Percentiles rank a stretch among this genome's conserved stretches.
These are phyloP conservation scores for Penicillium sp. DNA, from an alignment of 2,329 filamentous ascomycete genomes.

Conservation along the genomic window DNA sequence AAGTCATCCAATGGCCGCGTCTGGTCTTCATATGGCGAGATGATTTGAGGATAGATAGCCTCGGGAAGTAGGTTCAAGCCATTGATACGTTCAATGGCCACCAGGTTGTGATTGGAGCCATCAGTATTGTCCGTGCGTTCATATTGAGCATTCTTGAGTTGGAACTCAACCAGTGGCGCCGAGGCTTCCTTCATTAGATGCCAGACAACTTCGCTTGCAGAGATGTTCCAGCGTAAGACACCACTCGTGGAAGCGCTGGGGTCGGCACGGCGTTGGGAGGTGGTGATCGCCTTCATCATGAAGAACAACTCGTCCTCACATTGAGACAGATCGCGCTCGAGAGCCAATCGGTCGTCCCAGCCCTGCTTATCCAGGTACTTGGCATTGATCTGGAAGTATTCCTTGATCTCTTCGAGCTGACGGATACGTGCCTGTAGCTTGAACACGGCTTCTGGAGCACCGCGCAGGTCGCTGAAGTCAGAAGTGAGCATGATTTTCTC, in stretches of 20 bases:
- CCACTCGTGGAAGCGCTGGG: constrained; percentile 63
- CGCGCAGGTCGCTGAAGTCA: constrained; percentile 93
- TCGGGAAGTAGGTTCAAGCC: constrained; percentile 86
- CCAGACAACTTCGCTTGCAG: constrained; percentile 95
- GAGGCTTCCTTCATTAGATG: constrained; percentile 84
- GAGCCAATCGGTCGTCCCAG: constrained; percentile 82
- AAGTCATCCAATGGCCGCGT: constrained; percentile 58
- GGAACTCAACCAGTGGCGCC: constrained; percentile 85
- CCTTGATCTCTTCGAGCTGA: constrained; percentile 93
- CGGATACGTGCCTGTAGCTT: constrained; percentile 87
- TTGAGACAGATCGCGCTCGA: constrained; percentile 80
- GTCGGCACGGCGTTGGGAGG: constrained; percentile 78
- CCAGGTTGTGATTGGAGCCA: constrained; percentile 87
- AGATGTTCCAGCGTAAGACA: constrained; percentile 84
- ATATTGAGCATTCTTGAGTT: constrained; percentile 84
- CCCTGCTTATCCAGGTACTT: constrained; percentile 80
- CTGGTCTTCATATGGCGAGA: constrained; percentile 77
- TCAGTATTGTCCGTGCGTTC: constrained; percentile 96
- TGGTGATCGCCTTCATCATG: constrained; percentile 99
- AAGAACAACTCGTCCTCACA: constrained; percentile 99
- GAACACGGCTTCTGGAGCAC: constrained; percentile 87
- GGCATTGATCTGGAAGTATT: constrained; percentile 88
- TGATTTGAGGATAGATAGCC: constrained; percentile 92
- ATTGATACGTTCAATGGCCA: constrained; percentile 81
- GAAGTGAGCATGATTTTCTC: constrained; percentile 99